Conservation (phyloP, 2,329 filamentous ascomycete species). For the Tolypocladium endophyticum region DNA sequence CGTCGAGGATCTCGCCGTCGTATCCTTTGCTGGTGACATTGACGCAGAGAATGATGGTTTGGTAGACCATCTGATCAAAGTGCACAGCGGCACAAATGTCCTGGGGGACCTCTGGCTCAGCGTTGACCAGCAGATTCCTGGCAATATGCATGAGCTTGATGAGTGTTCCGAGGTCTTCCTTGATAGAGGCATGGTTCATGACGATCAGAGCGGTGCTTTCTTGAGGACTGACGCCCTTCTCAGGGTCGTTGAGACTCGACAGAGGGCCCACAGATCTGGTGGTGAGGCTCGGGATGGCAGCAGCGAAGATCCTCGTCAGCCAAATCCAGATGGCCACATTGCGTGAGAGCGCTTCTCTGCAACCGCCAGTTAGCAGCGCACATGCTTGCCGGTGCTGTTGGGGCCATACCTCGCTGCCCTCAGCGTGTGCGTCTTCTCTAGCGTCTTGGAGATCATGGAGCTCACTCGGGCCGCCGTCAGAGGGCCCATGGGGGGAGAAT, state of each 20-base stretch:
- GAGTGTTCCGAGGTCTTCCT: slow-evolving; percentile 51
- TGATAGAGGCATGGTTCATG: slow-evolving; percentile 49
- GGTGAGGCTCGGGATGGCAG: slow-evolving; percentile 50
- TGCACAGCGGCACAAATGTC: slow-evolving; percentile 54
- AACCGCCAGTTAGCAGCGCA: slow-evolving; percentile 5
- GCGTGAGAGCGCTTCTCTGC: slow-evolving; percentile 47
- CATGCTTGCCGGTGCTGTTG: neutral
- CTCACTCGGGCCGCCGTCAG: slow-evolving; percentile 43
- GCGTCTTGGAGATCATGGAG: slow-evolving; percentile 47
- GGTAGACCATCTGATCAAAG: slow-evolving; percentile 56
- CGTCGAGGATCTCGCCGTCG: slow-evolving; percentile 52
- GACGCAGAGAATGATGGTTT: slow-evolving; percentile 54
- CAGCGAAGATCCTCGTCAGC: slow-evolving; percentile 49
- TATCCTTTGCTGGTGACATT: slow-evolving; percentile 59
- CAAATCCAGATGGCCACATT: slow-evolving; percentile 59
- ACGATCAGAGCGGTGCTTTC: slow-evolving; percentile 54
- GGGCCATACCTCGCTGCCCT: slow-evolving; percentile 44
- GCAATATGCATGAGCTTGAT: slow-evolving; percentile 60
- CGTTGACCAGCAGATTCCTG: slow-evolving; percentile 52
- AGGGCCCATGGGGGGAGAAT: slow-evolving; percentile 45
- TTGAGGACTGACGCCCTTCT: slow-evolving; percentile 46
- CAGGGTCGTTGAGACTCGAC: slow-evolving; percentile 40
- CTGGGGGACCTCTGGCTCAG: slow-evolving; percentile 54
- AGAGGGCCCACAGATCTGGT: slow-evolving; percentile 48
- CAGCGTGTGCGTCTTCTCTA: slow-evolving; percentile 53